These are phyloP conservation scores for Arabidopsis thaliana DNA, from an alignment of 345 rosid species.

Conservation along the genomic window DNA sequence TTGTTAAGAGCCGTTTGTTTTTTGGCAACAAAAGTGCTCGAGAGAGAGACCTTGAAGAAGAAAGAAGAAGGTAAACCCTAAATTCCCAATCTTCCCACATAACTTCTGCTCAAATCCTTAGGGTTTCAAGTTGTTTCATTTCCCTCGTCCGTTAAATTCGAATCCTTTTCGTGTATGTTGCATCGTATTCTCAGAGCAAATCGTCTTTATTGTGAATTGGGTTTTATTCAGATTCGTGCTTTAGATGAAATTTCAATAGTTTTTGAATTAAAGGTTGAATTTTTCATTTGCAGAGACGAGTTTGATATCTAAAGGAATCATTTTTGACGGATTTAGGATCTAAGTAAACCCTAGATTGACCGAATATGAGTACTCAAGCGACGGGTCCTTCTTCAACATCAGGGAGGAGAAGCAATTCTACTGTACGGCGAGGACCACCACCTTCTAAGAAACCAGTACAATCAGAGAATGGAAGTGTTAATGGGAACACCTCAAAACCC, in stretches of 20 bases:
- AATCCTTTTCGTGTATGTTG: constrained; percentile 15
- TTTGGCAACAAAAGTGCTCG: constrained; percentile 15
- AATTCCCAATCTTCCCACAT: constrained; percentile 6
- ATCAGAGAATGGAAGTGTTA: constrained; percentile 57
- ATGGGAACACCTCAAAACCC: constrained; percentile 65
- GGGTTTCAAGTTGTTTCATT: constrained; percentile 29
- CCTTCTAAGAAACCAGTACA: constrained; percentile 56
- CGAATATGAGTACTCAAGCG: constrained; percentile 64
- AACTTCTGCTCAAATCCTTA: not conserved
- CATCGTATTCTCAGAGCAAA: not conserved
- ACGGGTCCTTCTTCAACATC: constrained; percentile 55
- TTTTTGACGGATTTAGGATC: constrained; percentile 20
- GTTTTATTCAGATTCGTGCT: not conserved
- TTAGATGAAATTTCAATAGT: not conserved
- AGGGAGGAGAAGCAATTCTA: constrained; percentile 54
- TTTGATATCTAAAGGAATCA: constrained; percentile 10
- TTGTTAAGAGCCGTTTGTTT: constrained; percentile 31
- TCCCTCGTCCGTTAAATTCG: not conserved
- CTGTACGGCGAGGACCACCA: constrained; percentile 57
- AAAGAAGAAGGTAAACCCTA: constrained; percentile 36
- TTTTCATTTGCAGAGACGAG: constrained; percentile 1
- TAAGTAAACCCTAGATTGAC: not conserved
- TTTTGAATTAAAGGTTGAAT: not conserved
- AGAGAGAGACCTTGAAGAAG: constrained; percentile 11
- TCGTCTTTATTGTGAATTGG: constrained; percentile 13